Evolutionary conservation across 2,329 filamentous ascomycete genomes (phyloP).

Genomic region (Scopulariopsis brevicaulis): DNA sequence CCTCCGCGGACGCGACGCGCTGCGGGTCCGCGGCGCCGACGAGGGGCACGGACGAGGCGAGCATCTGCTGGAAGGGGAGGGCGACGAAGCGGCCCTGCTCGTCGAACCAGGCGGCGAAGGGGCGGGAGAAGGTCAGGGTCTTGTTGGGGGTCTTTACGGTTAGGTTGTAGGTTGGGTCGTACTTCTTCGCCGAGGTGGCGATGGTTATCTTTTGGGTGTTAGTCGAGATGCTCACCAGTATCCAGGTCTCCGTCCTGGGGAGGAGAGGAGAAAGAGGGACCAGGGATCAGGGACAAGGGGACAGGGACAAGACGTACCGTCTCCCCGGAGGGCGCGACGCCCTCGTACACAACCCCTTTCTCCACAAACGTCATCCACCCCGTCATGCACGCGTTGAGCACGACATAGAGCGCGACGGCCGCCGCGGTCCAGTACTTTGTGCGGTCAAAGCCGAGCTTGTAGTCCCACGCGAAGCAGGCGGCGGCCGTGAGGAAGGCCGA

Average conservation of each 20-base stretch:
- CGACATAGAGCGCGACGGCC: conserved; percentile 69
- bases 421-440: conserved; percentile 73
- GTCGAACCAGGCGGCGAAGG: conserved; percentile 73
- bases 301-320: conserved; percentile 34
- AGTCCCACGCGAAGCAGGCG: conserved; percentile 84
- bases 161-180: conserved; percentile 71
- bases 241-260: background rate
- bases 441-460: conserved; percentile 76
- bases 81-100: conserved; percentile 58
- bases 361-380: conserved; percentile 81
- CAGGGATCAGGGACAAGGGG: background rate
- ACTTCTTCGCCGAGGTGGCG: conserved; percentile 62
- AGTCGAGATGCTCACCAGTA: background rate
- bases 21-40: conserved; percentile 57
- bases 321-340: conserved; percentile 52
- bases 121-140: conserved; percentile 43
- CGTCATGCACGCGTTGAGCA: conserved; percentile 68
- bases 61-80: conserved; percentile 66
- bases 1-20: conserved; percentile 22
- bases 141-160: conserved; percentile 37
- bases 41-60: conserved; percentile 55
- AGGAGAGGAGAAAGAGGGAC: background rate
- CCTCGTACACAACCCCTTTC: conserved; percentile 71
- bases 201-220: conserved; percentile 53
- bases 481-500: conserved; percentile 67